phyloP scores from a whole-genome alignment of 208 protist genomes.

The Balamuthia mandrillaris region DNA sequence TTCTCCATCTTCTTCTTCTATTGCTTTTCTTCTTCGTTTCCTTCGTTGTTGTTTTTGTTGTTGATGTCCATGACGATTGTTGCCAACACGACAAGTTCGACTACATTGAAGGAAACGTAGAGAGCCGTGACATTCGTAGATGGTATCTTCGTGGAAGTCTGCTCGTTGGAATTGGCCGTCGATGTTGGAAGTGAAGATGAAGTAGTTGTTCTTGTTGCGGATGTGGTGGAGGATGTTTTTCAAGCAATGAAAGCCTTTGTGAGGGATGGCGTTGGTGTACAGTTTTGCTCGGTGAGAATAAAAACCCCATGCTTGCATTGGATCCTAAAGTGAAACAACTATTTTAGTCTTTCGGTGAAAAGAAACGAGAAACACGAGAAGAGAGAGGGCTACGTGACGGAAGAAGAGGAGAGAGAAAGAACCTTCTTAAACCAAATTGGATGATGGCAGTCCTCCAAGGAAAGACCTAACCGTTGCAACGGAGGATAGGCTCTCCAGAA shows the following conservation, averaged over 20 bases:
- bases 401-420: no score
- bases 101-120: no score
- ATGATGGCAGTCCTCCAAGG: background rate
- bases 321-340: background rate
- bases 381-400: no score
- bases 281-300: background rate
- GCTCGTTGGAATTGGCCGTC: background rate
- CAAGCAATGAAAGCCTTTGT: background rate
- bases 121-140: conserved; percentile 1
- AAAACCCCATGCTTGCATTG: background rate
- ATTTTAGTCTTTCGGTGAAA: no score
- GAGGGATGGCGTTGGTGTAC: background rate
- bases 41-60: no score
- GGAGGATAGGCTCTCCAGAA: background rate
- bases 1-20: no score
- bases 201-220: background rate
- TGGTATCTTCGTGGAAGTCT: background rate
- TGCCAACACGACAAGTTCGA: no score
- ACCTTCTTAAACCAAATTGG: background rate
- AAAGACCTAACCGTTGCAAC: background rate
- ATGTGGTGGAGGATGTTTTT: background rate
- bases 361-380: no score
- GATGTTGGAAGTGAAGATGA: background rate
- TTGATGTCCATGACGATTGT: no score
- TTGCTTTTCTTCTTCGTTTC: no score